These are phyloP conservation scores for Macrophomina phaseolina DNA, from an alignment of 2,329 filamentous ascomycete genomes.

Conservation along the genomic window DNA sequence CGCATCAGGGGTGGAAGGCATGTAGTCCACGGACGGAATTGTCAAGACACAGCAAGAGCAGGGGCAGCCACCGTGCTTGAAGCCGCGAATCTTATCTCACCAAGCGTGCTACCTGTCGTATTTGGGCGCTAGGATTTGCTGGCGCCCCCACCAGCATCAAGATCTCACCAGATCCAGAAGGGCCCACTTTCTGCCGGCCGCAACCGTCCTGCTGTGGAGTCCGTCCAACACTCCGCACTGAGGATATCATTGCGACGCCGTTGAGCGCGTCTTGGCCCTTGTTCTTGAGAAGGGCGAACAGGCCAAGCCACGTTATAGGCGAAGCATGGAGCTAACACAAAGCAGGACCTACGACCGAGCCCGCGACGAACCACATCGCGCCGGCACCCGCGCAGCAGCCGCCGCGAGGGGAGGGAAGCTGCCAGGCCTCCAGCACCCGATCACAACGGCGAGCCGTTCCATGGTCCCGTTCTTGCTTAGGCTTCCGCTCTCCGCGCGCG, in stretches of 20 bases:
- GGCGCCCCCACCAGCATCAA: not conserved
- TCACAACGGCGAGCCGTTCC: conserved; percentile 17
- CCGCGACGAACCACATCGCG: conserved; percentile 4
- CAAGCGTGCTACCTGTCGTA: not conserved
- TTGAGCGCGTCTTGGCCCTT: not conserved
- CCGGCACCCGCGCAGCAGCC: not conserved
- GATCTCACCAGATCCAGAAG: not conserved
- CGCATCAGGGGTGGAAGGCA: not conserved
- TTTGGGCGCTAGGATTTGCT: not conserved
- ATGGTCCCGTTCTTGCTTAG: conserved; percentile 9
- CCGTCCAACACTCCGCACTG: not conserved
- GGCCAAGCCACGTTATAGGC: conserved; percentile 8
- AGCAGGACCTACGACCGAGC: conserved; percentile 4
- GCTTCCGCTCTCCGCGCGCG: conserved; percentile 9
- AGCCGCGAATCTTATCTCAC: not conserved
- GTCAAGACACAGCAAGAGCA: not conserved
- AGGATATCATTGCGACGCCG: not conserved
- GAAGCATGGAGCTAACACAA: conserved; percentile 12
- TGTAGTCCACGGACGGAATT: not conserved
- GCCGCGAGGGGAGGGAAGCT: not conserved
- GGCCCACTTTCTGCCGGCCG: not conserved
- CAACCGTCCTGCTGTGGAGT: not conserved
- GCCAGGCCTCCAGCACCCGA: conserved; percentile 12
- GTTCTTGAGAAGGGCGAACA: not conserved
- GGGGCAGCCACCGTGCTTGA: not conserved